Base-by-base conservation (phyloP, 2,329 filamentous ascomycete genomes). In the Aspergillus sergii region DNA sequence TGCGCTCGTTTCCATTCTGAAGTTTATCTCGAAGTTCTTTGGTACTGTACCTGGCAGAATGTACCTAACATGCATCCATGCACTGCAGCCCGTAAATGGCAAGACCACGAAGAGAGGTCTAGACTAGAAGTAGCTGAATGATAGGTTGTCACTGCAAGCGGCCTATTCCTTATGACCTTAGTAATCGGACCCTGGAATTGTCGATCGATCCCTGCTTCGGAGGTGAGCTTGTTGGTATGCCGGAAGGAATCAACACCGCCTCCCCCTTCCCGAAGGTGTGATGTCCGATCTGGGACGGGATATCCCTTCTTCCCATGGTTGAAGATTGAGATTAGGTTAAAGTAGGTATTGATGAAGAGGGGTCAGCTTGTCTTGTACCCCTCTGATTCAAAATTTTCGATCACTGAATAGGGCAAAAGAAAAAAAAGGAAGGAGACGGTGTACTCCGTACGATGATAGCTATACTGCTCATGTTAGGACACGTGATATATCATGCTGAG, bases 181-280 rank as follows among this genome's bases (percentile, higher is more conserved):
- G 39, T 54, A 32, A 55, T 51, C 41, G 48, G 48, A 45, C 51
- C 59, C 59, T 64, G 59, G 57, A 39, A 48, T 59, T 58, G 54
- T 61, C 65, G 67, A 69, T 69, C 67, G 51, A 55, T 32, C 28
- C 61, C 62, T 67, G 53, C 65, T 63, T 51, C 55, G 26, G 61
- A 21, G 36, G 26, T 43, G n/a, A 54, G 51, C 39, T 41, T 41
- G 60, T 55, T 69, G 65, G 66, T 59, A 69, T 69, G 64, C 61
- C 57, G 58, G 57, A 57, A 61, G 53, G 50, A 58, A 55, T 48
- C 46, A 62, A 69, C 60, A 67, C 59, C 57, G 64, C 64, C 67
- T 66, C 67, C 67, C 66, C 66, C 64, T 69, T 69, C 61, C 61
- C 34, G 59, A 60, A 34, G 50, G 28, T 23, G 30, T 30, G 32